Conservation (phyloP, 345 rosid genomes). For the Salix dunnii region DNA sequence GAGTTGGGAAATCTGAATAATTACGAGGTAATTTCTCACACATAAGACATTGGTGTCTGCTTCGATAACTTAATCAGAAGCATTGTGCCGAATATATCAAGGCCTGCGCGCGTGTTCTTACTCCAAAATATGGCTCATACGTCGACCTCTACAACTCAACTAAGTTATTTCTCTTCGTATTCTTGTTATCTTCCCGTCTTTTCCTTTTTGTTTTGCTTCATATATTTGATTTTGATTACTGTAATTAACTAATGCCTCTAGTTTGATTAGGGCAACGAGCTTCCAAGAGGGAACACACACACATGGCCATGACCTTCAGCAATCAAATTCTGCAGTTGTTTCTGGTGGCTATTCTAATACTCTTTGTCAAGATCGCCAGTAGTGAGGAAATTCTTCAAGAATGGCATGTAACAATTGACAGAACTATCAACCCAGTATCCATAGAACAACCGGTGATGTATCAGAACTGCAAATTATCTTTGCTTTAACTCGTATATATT, state of each 20-base stretch:
- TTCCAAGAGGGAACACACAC: neutral
- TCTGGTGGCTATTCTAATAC: neutral
- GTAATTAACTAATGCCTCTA: too few species aligned
- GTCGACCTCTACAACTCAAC: neutral
- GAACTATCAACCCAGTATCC: constrained; percentile 2
- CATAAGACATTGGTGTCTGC: neutral
- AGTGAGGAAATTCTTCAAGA: constrained; percentile 26
- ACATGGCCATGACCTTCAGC: constrained; percentile 3
- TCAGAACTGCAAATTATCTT: neutral
- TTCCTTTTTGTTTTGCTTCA: too few species aligned
- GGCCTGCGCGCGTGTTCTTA: neutral
- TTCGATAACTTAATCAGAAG: neutral
- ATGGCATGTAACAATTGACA: constrained; percentile 31
- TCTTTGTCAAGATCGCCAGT: constrained; percentile 1
- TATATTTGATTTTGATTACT: too few species aligned
- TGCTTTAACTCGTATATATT: neutral
- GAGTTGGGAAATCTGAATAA: too few species aligned
- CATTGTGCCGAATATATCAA: neutral
- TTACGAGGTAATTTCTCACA: neutral
- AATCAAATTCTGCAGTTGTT: constrained; percentile 2
- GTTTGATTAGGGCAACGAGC: too few species aligned
- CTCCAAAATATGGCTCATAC: neutral
- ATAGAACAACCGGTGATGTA: constrained; percentile 26
- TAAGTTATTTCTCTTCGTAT: too few species aligned
- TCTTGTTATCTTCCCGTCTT: too few species aligned